Base-by-base conservation (phyloP, 352 stramenopile species). In the Pythium aphanidermatum region DNA sequence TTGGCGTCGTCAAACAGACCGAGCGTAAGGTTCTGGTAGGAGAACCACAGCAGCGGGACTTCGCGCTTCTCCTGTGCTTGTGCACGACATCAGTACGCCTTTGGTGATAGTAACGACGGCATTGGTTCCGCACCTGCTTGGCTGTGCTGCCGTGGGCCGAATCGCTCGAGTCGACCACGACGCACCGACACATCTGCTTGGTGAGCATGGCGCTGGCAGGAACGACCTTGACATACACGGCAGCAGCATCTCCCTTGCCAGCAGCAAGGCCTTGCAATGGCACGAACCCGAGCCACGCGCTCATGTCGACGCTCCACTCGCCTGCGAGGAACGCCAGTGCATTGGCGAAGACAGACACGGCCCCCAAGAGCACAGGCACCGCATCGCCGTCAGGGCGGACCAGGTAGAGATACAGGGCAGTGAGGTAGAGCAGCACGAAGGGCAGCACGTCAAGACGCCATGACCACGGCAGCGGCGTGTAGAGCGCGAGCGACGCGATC, bases 1-100 rank as follows among this genome's bases (percentile, higher is more conserved):
- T 74, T 66, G 17, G 68, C 46, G 39, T 69, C 55, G 40, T 70
- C 62, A 30, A 80, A 75, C 14, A 87, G 36, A 51, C 69, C 88
- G 41, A 88, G 87, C n/a, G 67, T 74, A 14, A 88, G 46, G 36
- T 91, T 88, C 52, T 91, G 79, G 47, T 87, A 88, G 19, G 64
- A 74, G 31, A 91, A 91, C 68, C 63, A 86, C 31, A 87, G 48
- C 26, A 73, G 70, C 4, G 72, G 74, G 17, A 75, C 44, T 3
- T 55, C 41, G 23, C 9, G 29, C 34, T 49, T 23, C 40, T 52
- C 19, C 57, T 30, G 29, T 56, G 26, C 13, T 44, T 33, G 28
- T 43, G 14, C 17, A 21, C 23, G 17, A n/a, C 23, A 17, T 10
- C 7, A 29, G 21, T 28, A 20, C 16, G 23, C n/a, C 12, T 6